A percentile compares a stretch with the other conserved stretches of the same genome.
Conservation (phyloP, 768 basidiomycete species). For the Tulasnella sp. region DNA sequence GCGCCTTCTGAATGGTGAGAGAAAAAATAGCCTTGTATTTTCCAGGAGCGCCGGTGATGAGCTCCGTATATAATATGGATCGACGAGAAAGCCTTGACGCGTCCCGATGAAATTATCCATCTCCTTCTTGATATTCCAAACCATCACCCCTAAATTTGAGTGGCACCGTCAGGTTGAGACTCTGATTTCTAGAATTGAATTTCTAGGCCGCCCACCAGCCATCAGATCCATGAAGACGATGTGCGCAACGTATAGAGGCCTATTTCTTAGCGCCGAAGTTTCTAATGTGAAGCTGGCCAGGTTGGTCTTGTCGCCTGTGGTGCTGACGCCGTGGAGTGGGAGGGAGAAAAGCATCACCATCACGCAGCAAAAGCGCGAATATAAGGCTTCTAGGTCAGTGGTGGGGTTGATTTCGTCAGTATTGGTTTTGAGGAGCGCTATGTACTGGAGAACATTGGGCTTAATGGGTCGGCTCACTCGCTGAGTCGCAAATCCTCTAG, state of each 20-base stretch:
- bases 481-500: no score
- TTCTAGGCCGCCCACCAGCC: constrained; percentile 46
- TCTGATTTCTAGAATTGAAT: neutral
- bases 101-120: constrained; percentile 69
- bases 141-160: no score
- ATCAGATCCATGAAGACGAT: constrained; percentile 65
- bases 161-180: neutral
- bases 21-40: constrained; percentile 67
- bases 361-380: constrained; percentile 73
- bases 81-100: constrained; percentile 75
- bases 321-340: constrained; percentile 45
- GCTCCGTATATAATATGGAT: constrained; percentile 65
- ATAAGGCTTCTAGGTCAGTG: constrained; percentile 88
- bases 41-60: constrained; percentile 80
- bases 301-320: constrained; percentile 42
- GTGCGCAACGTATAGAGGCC: constrained; percentile 64
- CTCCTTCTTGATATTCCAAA: constrained; percentile 70
- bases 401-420: constrained; percentile 48
- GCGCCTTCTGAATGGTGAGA: constrained; percentile 82
- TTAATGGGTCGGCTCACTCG: constrained; percentile 48
- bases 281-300: constrained; percentile 72
- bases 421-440: constrained; percentile 50
- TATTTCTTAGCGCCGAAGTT: constrained; percentile 48
- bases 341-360: constrained; percentile 74
- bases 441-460: constrained; percentile 49